phyloP scores from a whole-genome alignment of 805 yeast genomes.

The Hanseniaspora guilliermondii region DNA sequence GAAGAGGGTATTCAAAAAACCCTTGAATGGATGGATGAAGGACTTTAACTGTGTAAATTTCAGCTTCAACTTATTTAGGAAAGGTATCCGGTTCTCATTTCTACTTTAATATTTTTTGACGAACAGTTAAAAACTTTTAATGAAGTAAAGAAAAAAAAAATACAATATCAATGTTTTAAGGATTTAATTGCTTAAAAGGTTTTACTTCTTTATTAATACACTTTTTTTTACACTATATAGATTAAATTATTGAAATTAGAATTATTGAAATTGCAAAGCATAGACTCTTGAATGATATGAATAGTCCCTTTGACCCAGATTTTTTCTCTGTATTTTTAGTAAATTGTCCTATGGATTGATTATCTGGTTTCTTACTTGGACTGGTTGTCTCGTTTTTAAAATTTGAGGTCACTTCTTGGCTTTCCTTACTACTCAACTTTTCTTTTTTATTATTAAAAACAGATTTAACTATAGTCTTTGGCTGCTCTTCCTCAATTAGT shows the following conservation, averaged over 20 bases:
- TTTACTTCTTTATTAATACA: too few relatives aligned
- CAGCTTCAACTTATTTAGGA: neutral
- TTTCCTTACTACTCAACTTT: constrained; percentile 40
- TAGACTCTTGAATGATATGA: neutral
- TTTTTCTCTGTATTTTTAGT: neutral
- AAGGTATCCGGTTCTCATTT: neutral
- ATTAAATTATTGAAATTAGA: neutral
- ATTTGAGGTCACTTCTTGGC: too few relatives aligned
- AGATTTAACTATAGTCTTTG: constrained; percentile 6
- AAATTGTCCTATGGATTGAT: neutral
- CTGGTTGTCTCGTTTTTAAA: too few relatives aligned
- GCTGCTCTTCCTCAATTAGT: neutral
- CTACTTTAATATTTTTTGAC: neutral
- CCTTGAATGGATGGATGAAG: constrained; percentile 79
- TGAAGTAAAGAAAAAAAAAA: too few relatives aligned
- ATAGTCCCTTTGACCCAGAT: neutral
- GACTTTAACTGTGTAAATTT: constrained; percentile 20
- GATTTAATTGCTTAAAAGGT: too few relatives aligned
- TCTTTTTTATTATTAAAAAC: constrained; percentile 30
- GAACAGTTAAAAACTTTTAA: too few relatives aligned
- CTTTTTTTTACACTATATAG: neutral
- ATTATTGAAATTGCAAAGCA: neutral
- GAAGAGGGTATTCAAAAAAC: constrained; percentile 73
- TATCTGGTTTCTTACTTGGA: constrained; percentile 27
- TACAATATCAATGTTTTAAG: too few relatives aligned